Evolutionary conservation across 2,329 filamentous ascomycete genomes (phyloP), one percentile per base, ranked within the genome.

Genomic region (Colletotrichum sp.): DNA sequence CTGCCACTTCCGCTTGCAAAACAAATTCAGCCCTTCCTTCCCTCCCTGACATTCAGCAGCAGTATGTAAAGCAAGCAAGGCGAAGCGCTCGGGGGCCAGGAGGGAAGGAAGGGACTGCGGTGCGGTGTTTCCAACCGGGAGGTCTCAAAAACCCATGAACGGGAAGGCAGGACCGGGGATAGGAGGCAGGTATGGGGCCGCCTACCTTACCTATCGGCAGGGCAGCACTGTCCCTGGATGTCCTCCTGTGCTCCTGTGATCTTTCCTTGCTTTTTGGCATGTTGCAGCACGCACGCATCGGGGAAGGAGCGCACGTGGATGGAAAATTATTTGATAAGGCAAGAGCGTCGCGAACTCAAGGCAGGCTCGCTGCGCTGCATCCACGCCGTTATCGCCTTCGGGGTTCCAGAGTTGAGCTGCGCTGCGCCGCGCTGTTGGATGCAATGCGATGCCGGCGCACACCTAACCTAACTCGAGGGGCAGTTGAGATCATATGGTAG

Each of bases 211-310:
- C 43, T 48, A 48, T 48, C 43, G 43, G 43, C 43, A 48, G 43
- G 43, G 69, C 28, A 39, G 30, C 68, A 70, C 68, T 70, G 34
- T 52, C 24, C 57, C 10, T n/a, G 28, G 18, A 26, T 71, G 7
- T 4, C 5, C 5, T 71, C 43, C 43, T 48, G 18, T 48, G 16
- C 65, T 69, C 68, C 30, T 63, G 18, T 60, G 6, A 16, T 52
- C 36, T 32, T 64, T 43, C 43, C 52, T 71, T 74, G 67, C 60
- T 74, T 74, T 66, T 48, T 74, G 36, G 43, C 72, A n/a, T 28
- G 34, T 32, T n/a, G 68, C 72, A 68, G 34, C 64, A 61, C 59
- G 30, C 60, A 65, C 26, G 36, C 59, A 32, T 43, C 60, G 39
- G 57, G 39, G 59, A 39, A 34, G 32, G 43, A 48, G 48, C n/a